These are phyloP conservation scores for Porcisia hertigi DNA, from an alignment of 208 protist species.

Conservation along the genomic window DNA sequence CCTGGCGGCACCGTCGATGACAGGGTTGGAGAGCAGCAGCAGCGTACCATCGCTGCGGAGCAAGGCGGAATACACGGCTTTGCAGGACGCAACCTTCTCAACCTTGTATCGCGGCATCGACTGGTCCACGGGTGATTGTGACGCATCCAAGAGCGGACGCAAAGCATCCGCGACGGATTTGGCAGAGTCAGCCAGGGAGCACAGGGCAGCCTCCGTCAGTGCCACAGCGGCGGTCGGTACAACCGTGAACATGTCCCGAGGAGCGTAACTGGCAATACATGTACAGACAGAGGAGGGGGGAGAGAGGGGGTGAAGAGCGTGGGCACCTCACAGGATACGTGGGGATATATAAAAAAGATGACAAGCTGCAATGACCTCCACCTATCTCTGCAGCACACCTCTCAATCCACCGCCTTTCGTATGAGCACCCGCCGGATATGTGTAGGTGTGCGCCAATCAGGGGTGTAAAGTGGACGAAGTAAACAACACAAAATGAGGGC, in stretches of 20 bases:
- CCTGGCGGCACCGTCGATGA: background rate
- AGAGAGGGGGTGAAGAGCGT: background rate
- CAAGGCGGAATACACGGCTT: slow-evolving; percentile 24
- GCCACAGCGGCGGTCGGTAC: slow-evolving; percentile 18
- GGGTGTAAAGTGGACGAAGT: background rate
- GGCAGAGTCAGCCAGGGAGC: slow-evolving; percentile 18
- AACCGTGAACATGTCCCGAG: slow-evolving; percentile 16
- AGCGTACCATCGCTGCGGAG: slow-evolving; percentile 29
- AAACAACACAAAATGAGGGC: background rate
- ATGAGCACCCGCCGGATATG: background rate
- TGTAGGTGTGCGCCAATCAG: background rate
- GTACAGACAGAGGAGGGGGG: too few species aligned
- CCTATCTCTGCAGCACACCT: background rate
- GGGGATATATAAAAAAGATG: too few species aligned
- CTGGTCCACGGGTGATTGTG: background rate
- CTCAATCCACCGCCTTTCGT: background rate
- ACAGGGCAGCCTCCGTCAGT: slow-evolving; percentile 9
- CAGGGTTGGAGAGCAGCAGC: slow-evolving; percentile 15
- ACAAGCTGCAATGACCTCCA: background rate
- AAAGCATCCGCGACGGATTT: slow-evolving; percentile 23
- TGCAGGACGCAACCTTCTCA: slow-evolving; percentile 26
- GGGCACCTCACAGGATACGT: background rate
- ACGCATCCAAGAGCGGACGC: slow-evolving; percentile 6
- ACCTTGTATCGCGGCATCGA: background rate
- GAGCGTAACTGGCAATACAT: background rate